A percentile compares a stretch with the other conserved stretches of the same genome.
These are phyloP conservation scores for Oryza punctata DNA, from an alignment of 176 grass and related monocot genomes.

Conservation along the genomic window DNA sequence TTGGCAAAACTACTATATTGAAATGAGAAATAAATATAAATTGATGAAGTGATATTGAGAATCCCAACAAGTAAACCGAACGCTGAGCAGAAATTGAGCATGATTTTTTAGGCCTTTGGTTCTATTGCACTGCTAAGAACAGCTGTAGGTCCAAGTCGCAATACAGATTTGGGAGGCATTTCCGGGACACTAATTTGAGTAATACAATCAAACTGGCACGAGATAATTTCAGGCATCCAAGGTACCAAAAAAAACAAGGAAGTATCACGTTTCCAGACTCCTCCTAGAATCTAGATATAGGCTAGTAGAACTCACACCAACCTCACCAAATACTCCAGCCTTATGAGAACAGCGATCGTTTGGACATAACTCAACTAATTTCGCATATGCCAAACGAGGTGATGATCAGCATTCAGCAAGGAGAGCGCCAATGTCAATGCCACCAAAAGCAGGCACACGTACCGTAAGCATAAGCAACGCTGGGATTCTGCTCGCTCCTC, in stretches of 20 bases:
- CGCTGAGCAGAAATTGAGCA: not conserved
- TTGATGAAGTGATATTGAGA: not conserved
- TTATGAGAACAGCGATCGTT: not conserved
- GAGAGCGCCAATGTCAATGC: not conserved
- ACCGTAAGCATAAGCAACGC: conserved; percentile 91
- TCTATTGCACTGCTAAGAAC: not conserved
- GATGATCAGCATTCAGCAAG: not conserved
- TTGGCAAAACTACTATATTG: not conserved
- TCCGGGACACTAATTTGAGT: not conserved
- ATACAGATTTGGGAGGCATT: not conserved
- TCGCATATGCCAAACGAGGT: not conserved
- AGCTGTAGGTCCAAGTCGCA: not conserved
- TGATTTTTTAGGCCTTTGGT: not conserved
- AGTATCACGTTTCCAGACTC: not conserved
- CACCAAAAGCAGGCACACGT: conserved; percentile 36
- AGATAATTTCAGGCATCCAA: conserved; percentile 1
- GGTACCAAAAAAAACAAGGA: not conserved
- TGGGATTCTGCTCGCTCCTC: conserved; percentile 85
- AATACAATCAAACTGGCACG: not conserved
- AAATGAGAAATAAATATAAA: not conserved
- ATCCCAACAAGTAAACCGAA: conserved; percentile 3
- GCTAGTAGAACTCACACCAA: conserved; percentile 4
- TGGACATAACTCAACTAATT: not conserved
- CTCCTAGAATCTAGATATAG: not conserved
- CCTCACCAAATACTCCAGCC: not conserved